Conservation (phyloP, 805 yeast genomes). For the Ogataea ramenticola region DNA sequence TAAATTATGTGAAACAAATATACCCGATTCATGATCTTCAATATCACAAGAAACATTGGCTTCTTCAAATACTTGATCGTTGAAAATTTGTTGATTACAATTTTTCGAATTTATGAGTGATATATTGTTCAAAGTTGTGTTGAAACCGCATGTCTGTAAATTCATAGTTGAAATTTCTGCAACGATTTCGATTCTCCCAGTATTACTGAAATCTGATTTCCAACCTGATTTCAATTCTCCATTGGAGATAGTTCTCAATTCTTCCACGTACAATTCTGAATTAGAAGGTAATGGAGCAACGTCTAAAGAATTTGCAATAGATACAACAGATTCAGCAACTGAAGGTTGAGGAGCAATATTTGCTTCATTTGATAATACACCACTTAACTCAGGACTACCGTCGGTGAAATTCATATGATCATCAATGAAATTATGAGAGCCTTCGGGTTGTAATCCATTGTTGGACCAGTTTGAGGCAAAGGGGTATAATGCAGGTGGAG, state of each 20-base stretch:
- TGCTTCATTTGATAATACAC: neutral
- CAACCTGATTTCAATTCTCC: slow-evolving; percentile 90
- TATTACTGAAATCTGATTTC: slow-evolving; percentile 82
- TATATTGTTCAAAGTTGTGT: slow-evolving; percentile 20
- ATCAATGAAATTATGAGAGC: neutral
- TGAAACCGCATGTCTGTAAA: slow-evolving; percentile 44
- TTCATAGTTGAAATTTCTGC: slow-evolving; percentile 60
- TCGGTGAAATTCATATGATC: neutral
- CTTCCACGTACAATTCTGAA: slow-evolving; percentile 51
- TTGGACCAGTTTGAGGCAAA: slow-evolving; percentile 23
- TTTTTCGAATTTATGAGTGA: slow-evolving; percentile 25
- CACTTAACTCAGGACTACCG: neutral
- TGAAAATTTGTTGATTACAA: slow-evolving; percentile 24
- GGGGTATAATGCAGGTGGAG: slow-evolving; percentile 14
- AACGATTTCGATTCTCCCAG: slow-evolving; percentile 74
- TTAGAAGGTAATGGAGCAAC: slow-evolving; percentile 9
- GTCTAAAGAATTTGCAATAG: neutral
- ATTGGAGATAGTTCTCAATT: slow-evolving; percentile 60
- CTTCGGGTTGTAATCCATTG: neutral
- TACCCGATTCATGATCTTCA: slow-evolving; percentile 73
- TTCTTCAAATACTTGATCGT: slow-evolving; percentile 13
- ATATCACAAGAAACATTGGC: slow-evolving; percentile 72
- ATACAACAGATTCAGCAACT: neutral
- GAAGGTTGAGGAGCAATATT: neutral
- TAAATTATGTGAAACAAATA: slow-evolving; percentile 67